A percentile compares a stretch with the other conserved stretches of the same genome.
Conservation (phyloP, 2,329 filamentous ascomycete genomes). For the Colletotrichum echinochloae region DNA sequence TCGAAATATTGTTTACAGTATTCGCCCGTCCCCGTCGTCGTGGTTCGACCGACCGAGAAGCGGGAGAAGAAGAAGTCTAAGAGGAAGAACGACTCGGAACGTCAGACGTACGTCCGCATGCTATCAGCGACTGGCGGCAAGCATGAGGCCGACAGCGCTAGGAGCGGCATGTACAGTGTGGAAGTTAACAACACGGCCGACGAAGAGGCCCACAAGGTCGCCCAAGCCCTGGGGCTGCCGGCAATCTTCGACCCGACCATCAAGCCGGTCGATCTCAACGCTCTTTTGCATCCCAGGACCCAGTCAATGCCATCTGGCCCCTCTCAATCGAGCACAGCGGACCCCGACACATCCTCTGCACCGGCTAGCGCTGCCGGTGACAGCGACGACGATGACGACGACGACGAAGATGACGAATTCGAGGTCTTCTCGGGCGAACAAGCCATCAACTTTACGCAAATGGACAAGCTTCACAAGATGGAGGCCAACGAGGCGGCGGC, state of each 20-base stretch:
- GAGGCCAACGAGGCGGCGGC: conserved; percentile 69
- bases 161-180: conserved; percentile 65
- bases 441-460: conserved; percentile 59
- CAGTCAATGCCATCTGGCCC: conserved; percentile 14
- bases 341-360: conserved; percentile 5
- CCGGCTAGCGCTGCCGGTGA: conserved; percentile 46
- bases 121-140: conserved; percentile 71
- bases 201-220: conserved; percentile 74
- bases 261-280: conserved; percentile 62
- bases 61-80: conserved; percentile 91
- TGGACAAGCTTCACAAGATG: conserved; percentile 70
- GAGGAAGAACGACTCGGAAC: conserved; percentile 79
- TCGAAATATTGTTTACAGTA: conserved; percentile 96
- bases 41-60: conserved; percentile 88
- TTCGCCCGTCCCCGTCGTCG: conserved; percentile 91
- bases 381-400: conserved; percentile 59
- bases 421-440: conserved; percentile 55
- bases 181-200: conserved; percentile 67
- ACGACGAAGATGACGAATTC: conserved; percentile 57
- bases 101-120: conserved; percentile 83
- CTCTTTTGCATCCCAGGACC: conserved; percentile 41
- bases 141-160: conserved; percentile 69
- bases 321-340: conserved; percentile 16
- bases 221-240: conserved; percentile 71
- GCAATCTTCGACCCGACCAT: conserved; percentile 73